phyloP scores from a whole-genome alignment of 1,284 basidiomycete genomes.

The Xerocomus subilludens region DNA sequence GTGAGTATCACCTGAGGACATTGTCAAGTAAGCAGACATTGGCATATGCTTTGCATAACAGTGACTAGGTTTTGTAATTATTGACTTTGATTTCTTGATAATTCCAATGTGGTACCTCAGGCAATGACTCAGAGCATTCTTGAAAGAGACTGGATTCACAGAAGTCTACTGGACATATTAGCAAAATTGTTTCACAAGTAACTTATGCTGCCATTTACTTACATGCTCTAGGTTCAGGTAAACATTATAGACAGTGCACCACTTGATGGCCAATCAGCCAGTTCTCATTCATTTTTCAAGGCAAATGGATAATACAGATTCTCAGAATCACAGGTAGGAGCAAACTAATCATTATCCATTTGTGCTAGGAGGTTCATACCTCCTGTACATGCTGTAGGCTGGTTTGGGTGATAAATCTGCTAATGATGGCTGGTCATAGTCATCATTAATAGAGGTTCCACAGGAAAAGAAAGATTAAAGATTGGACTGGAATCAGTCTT shows the following conservation, averaged over 20 bases:
- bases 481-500: too few relatives aligned
- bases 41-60: too few relatives aligned
- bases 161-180: neutral
- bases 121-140: conserved; percentile 2
- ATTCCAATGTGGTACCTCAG: conserved; percentile 17
- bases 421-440: too few relatives aligned
- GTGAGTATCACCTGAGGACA: too few relatives aligned
- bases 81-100: conserved; percentile 17
- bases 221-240: neutral
- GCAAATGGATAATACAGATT: conserved; percentile 5
- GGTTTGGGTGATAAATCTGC: neutral
- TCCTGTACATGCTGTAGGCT: neutral
- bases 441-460: too few relatives aligned
- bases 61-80: too few relatives aligned
- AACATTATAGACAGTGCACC: neutral
- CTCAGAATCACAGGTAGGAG: neutral
- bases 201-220: neutral
- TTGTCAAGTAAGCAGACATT: too few relatives aligned
- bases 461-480: too few relatives aligned
- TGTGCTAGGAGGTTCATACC: neutral
- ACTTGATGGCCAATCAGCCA: neutral
- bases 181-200: too few relatives aligned
- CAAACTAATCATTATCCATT: neutral
- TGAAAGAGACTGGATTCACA: conserved; percentile 1
- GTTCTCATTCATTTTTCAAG: neutral